Conservation (phyloP, 768 basidiomycete genomes). For the Tricholoma saponaceum region DNA sequence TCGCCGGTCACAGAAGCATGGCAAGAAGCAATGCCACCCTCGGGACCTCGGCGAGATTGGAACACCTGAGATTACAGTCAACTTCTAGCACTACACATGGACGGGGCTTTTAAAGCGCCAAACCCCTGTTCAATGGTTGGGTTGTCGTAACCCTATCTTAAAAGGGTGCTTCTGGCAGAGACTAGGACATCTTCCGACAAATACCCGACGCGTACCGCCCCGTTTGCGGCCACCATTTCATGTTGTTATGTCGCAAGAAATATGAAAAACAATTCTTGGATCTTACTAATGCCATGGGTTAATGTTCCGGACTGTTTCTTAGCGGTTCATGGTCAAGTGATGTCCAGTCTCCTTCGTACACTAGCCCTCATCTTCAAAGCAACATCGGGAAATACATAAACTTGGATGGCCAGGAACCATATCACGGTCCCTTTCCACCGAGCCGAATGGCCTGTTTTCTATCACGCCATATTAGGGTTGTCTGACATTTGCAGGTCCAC, state of each 20-base stretch:
- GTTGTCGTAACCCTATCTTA: not conserved
- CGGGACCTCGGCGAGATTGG: not conserved
- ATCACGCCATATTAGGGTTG: not conserved
- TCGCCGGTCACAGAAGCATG: not conserved
- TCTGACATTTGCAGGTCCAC: not conserved
- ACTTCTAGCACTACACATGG: not conserved
- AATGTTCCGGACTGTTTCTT: not conserved
- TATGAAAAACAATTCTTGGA: too few relatives aligned
- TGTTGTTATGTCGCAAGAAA: too few relatives aligned
- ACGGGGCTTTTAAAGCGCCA: not conserved
- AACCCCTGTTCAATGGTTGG: not conserved
- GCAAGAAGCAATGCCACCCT: not conserved
- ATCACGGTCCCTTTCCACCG: not conserved
- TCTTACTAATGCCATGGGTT: too few relatives aligned
- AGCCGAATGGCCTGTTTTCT: not conserved
- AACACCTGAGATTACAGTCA: not conserved
- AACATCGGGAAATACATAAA: not conserved
- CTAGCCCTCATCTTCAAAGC: too few relatives aligned
- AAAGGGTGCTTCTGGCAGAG: not conserved
- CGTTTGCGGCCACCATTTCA: too few relatives aligned
- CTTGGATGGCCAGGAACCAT: not conserved
- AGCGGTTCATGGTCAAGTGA: not conserved
- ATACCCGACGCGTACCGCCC: not conserved
- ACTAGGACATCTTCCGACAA: not conserved
- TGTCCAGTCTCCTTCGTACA: too few relatives aligned